A percentile compares a stretch with the other conserved stretches of the same genome.
Evolutionary conservation across 2,329 filamentous ascomycete species (phyloP).

Genomic region (Aphanoascus verrucosus): DNA sequence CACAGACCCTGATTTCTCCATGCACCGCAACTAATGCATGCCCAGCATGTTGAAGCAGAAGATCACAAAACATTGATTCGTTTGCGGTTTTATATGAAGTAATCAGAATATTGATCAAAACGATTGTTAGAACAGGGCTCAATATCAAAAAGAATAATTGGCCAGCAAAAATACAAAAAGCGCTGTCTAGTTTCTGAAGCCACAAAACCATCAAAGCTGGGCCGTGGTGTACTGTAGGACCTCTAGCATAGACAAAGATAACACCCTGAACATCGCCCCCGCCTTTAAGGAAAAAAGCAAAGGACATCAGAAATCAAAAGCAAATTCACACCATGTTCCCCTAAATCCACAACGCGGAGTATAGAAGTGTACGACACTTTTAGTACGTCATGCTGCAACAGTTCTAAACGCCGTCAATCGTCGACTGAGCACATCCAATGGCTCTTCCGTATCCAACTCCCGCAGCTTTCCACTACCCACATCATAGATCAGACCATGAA

Average conservation of each 20-base stretch:
- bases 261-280: not conserved
- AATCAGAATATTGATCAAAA: too few relatives aligned
- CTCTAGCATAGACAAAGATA: not conserved
- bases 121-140: too few relatives aligned
- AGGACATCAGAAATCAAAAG: too few relatives aligned
- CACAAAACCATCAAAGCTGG: not conserved
- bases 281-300: not conserved
- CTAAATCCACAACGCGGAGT: too few relatives aligned
- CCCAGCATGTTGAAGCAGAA: too few relatives aligned
- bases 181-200: not conserved
- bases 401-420: constrained; percentile 34
- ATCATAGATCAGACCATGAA: constrained; percentile 72
- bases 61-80: too few relatives aligned
- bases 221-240: not conserved
- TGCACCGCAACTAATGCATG: too few relatives aligned
- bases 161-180: not conserved
- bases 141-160: too few relatives aligned
- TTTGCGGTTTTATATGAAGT: too few relatives aligned
- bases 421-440: constrained; percentile 30
- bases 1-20: too few relatives aligned
- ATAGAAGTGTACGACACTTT: too few relatives aligned
- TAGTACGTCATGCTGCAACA: constrained; percentile 10
- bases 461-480: constrained; percentile 46
- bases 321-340: too few relatives aligned
- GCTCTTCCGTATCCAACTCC: constrained; percentile 40